Evolutionary conservation across 495 filamentous ascomycete genomes (phyloP).

Genomic region (Aspergillus ostianus): DNA sequence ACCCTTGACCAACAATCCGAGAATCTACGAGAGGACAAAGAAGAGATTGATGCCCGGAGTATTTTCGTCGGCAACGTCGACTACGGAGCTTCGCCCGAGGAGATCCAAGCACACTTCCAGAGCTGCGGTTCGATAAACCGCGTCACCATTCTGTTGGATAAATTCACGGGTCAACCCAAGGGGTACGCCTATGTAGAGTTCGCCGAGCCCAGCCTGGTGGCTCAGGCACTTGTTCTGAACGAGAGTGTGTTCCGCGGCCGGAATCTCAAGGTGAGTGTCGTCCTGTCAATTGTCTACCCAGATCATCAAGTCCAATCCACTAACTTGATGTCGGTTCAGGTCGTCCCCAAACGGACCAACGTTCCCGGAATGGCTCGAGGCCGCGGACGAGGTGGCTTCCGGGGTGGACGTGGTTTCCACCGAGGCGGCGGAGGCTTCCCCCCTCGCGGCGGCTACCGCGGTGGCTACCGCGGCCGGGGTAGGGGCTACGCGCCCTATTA

Average conservation of each 20-base stretch:
- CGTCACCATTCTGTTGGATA: slow-evolving; percentile 96
- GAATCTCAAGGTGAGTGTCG: slow-evolving; percentile 75
- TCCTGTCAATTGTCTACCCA: not conserved
- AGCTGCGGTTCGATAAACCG: slow-evolving; percentile 97
- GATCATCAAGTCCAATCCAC: not conserved
- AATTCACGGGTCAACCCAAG: slow-evolving; percentile 97
- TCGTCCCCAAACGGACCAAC: slow-evolving; percentile 96
- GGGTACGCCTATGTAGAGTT: slow-evolving; percentile 99
- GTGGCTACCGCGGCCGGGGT: slow-evolving; percentile 72
- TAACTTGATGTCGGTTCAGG: slow-evolving; percentile 41
- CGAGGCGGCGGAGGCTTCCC: slow-evolving; percentile 64
- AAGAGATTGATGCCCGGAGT: slow-evolving; percentile 92
- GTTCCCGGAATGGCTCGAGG: slow-evolving; percentile 89
- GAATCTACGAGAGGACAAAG: slow-evolving; percentile 85
- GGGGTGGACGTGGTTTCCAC: slow-evolving; percentile 35
- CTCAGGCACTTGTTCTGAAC: slow-evolving; percentile 90
- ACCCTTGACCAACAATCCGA: slow-evolving; percentile 80
- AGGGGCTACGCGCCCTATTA: slow-evolving; percentile 83
- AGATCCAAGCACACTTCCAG: slow-evolving; percentile 99
- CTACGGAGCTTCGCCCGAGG: slow-evolving; percentile 95
- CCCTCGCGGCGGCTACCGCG: slow-evolving; percentile 75
- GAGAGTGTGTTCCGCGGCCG: slow-evolving; percentile 95
- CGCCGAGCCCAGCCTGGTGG: slow-evolving; percentile 88
- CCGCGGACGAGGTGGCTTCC: slow-evolving; percentile 66
- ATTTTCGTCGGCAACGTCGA: slow-evolving; percentile 99